A percentile compares a stretch with the other conserved stretches of the same genome.
phyloP scores from a whole-genome alignment of 106 monocot species.

The Dioscorea alata region DNA sequence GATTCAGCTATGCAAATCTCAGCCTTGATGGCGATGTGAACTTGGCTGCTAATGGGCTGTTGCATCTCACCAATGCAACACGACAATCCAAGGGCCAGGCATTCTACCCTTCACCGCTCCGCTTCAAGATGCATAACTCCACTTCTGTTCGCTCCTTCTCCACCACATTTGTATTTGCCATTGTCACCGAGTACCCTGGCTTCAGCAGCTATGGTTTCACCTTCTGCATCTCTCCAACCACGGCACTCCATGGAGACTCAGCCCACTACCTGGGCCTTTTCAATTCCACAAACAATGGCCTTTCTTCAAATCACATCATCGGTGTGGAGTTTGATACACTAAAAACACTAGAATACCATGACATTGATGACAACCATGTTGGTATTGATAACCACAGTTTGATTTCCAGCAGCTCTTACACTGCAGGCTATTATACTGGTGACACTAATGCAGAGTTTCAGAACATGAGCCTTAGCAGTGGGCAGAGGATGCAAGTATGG shows the following conservation, averaged over 20 bases:
- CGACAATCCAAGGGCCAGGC: neutral
- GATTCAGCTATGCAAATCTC: constrained; percentile 2
- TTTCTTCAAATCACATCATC: constrained; percentile 1
- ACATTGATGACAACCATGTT: constrained; percentile 9
- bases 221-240: constrained; percentile 6
- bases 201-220: constrained; percentile 1
- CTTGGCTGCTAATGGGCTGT: constrained; percentile 10
- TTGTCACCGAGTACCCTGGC: neutral
- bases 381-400: constrained; percentile 3
- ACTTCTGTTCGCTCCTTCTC: constrained; percentile 6
- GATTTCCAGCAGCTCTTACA: neutral
- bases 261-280: constrained; percentile 2
- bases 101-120: constrained; percentile 5
- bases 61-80: constrained; percentile 15
- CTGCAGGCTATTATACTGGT: constrained; percentile 4
- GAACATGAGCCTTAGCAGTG: constrained; percentile 12
- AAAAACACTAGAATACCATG: constrained; percentile 1
- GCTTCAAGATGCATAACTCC: neutral
- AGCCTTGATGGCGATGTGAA: constrained; percentile 8
- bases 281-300: constrained; percentile 9
- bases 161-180: constrained; percentile 7
- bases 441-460: neutral
- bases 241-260: neutral
- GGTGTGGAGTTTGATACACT: constrained; percentile 10
- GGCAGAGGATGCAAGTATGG: constrained; percentile 26